Evolutionary conservation across 2,329 filamentous ascomycete genomes (phyloP).

Genomic region (Alternaria consortialis): DNA sequence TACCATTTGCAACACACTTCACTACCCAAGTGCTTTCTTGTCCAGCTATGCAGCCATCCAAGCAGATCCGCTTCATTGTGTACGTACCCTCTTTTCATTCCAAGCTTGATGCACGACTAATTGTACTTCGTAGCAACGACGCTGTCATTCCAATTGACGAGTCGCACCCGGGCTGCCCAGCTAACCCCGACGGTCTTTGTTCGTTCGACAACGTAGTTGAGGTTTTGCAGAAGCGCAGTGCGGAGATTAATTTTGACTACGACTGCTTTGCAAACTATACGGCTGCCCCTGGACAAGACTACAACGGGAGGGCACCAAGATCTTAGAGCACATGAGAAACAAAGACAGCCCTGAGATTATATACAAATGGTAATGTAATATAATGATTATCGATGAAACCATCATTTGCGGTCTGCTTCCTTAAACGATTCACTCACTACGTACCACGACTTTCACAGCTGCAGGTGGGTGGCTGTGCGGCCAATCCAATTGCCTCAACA

Average conservation of each 20-base stretch:
- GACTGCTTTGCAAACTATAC: conserved; percentile 45
- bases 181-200: conserved; percentile 37
- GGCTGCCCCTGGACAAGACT: conserved; percentile 31
- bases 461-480: neutral
- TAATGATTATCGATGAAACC: neutral
- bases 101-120: neutral
- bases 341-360: neutral
- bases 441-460: neutral
- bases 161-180: conserved; percentile 34
- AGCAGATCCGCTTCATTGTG: conserved; percentile 44
- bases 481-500: neutral
- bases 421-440: neutral
- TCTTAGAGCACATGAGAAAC: neutral
- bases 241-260: conserved; percentile 40
- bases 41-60: conserved; percentile 27
- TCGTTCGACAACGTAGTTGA: conserved; percentile 40
- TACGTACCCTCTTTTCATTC: conserved; percentile 16
- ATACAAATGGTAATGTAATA: neutral
- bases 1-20: conserved; percentile 45
- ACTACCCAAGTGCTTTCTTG: conserved; percentile 42
- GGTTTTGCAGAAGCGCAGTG: conserved; percentile 38
- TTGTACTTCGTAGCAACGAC: conserved; percentile 30
- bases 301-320: conserved; percentile 37
- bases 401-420: neutral
- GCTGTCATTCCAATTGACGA: conserved; percentile 38